A percentile compares a stretch with the other conserved stretches of the same genome.
Evolutionary conservation across 352 stramenopile genomes (phyloP).

Genomic region (Globisporangium camurandrum): DNA sequence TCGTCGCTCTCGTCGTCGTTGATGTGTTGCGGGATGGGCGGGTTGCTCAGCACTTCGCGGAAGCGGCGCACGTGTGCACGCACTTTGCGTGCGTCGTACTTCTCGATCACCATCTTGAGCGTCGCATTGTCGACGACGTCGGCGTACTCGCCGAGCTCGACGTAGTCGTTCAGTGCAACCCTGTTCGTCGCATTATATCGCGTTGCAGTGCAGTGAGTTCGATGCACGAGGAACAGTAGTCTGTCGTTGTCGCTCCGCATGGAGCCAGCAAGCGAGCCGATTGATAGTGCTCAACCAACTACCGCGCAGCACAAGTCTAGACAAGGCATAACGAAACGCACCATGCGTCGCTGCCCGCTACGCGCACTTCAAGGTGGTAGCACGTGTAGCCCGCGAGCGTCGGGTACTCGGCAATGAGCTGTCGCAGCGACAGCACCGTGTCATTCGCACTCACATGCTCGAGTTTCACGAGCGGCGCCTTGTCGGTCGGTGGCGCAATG

Average conservation of each 20-base stretch:
- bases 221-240: background rate
- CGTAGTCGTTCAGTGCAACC: conserved; percentile 74
- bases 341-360: conserved; percentile 18
- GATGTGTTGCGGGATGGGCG: conserved; percentile 58
- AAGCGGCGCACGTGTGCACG: conserved; percentile 77
- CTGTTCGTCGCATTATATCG: no score
- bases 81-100: conserved; percentile 83
- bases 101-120: conserved; percentile 80
- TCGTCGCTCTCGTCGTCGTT: conserved; percentile 6
- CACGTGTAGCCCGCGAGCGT: conserved; percentile 79
- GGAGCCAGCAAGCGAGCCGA: background rate
- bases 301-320: background rate
- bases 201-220: no score
- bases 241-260: background rate
- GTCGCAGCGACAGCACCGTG: conserved; percentile 75
- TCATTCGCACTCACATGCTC: conserved; percentile 67
- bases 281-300: background rate
- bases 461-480: conserved; percentile 33
- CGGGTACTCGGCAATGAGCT: conserved; percentile 80
- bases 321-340: no score
- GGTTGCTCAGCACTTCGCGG: conserved; percentile 75
- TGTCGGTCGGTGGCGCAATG: conserved; percentile 33
- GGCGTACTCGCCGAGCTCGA: conserved; percentile 81
- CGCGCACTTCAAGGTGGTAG: conserved; percentile 70
- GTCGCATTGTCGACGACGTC: conserved; percentile 48